Base-by-base conservation (phyloP, 2,329 filamentous ascomycete genomes). In the Myriosclerotinia duriaeana region DNA sequence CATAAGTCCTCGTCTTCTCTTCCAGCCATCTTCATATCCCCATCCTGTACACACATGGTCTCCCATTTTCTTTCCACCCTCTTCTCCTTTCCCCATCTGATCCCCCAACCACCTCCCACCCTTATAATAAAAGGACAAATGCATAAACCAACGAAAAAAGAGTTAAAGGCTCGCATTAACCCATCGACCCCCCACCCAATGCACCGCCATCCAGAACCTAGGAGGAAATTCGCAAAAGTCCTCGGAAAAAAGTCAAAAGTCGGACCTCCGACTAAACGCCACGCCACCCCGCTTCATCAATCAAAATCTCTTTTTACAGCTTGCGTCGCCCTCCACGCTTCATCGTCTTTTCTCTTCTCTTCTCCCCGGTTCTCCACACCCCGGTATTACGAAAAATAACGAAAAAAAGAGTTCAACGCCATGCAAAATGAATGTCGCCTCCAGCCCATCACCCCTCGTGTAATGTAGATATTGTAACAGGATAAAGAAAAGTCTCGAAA, bases 391-490 rank as follows among this genome's bases (percentile, higher is more conserved):
- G 22, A 54, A 55, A 63, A 63, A 40, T 14, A 59, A 34, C 30
- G 36, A 7, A 30, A 53, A 14, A 22, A 40, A n/a, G 15, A 11
- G 26, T 38, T 26, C 14, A 61, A 61, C 58, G 34, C 58, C n/a
- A 40, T 61, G 58, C 14, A 61, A 61, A 52, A 36, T 50, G 22
- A 55, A 42, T 55, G 50, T 55, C 36, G 22, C 52, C 26, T 55
- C 40, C 52, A 55, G 22, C 60, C 48, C 40, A 38, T 34, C 44
- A 36, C 64, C 64, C 52, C 58, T 40, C 22, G 48, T 64, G 46
- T 62, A 61, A 38, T 40, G 44, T 61, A 38, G 44, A 11, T 62
- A 53, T 38, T 63, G 66, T 62, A 65, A 67, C 54, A 54, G 42
- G 40, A 40, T 46, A 11, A 42, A 64, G 15, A 61, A 48, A 36